Evolutionary conservation across 352 stramenopile species (phyloP), one percentile per base, ranked within the genome.

Genomic region (Blastocystis sp.): DNA sequence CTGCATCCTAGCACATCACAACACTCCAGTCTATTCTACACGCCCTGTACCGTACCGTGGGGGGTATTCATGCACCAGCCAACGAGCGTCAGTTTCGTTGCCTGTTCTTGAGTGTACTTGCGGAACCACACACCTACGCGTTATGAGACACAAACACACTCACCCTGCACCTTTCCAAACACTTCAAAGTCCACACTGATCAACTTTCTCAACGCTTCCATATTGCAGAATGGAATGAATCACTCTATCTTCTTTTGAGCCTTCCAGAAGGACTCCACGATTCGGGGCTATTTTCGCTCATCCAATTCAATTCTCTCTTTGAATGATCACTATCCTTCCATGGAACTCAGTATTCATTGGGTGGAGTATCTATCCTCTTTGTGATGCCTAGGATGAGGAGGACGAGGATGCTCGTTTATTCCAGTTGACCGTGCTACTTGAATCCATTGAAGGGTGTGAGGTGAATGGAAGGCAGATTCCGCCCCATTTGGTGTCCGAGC

Each of bases 131-230:
- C 64, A n/a, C 64, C 64, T 74, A 45, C 64, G 64, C 14, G 21
- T 43, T 52, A 74, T 28, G 28, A 17, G 64, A 43, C 9, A 17
- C 42, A n/a, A 52, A 54, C 21, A n/a, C 59, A 28, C 28, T 34
- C 24, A 65, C 71, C 71, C 21, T 81, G 71, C 24, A 81, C 71
- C 24, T 65, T 81, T 34, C 45, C 59, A 43, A 63, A 81, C 21
- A 81, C 71, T 48, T 81, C 71, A 65, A 81, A 81, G 43, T 81
- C 71, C 14, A 81, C 71, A n/a, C 71, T 81, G 9, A 81, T 11
- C 28, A 81, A 54, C 71, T 65, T 81, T 21, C 28, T 1, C 7
- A 81, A 21, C 0, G 71, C 10, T 40, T 74, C 17, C 64, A 74
- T 74, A 45, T 48, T 76, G 4, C 4, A 10, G 14, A 57, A 57